A percentile compares a stretch with the other conserved stretches of the same genome.
phyloP scores from a whole-genome alignment of 441 rosid species.

The Rhodomyrtus psidioides region DNA sequence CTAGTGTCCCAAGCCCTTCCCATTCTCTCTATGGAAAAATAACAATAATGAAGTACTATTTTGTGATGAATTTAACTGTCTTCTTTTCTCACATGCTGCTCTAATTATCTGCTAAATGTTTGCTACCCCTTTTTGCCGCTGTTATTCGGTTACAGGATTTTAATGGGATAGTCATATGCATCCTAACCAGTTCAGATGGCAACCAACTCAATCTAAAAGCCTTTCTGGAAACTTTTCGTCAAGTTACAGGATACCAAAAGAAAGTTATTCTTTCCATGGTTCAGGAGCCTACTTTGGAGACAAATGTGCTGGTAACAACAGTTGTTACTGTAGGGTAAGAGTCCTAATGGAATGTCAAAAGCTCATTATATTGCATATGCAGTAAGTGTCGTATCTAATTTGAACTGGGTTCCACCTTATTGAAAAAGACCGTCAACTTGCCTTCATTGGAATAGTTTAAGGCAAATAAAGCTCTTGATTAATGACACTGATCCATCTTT shows the following conservation, averaged over 20 bases:
- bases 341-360: not conserved
- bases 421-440: not conserved
- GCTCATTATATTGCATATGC: not conserved
- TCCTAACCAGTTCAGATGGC: constrained; percentile 50
- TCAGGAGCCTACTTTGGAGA: constrained; percentile 65
- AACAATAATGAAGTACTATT: not conserved
- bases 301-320: constrained; percentile 48
- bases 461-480: not conserved
- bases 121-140: not conserved
- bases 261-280: constrained; percentile 48
- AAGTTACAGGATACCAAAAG: constrained; percentile 44
- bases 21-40: not conserved
- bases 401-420: not conserved
- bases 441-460: not conserved
- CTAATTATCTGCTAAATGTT: not conserved
- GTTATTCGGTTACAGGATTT: constrained; percentile 33
- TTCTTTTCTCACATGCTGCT: not conserved
- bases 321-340: constrained; percentile 64
- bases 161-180: constrained; percentile 53
- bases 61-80: not conserved
- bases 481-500: not conserved
- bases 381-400: not conserved
- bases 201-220: constrained; percentile 33
- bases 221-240: constrained; percentile 57
- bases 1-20: not conserved